Percentiles rank a stretch among this genome's conserved stretches.
phyloP scores from a whole-genome alignment of 129 eudicot species.

The Pittosporum tobira region DNA sequence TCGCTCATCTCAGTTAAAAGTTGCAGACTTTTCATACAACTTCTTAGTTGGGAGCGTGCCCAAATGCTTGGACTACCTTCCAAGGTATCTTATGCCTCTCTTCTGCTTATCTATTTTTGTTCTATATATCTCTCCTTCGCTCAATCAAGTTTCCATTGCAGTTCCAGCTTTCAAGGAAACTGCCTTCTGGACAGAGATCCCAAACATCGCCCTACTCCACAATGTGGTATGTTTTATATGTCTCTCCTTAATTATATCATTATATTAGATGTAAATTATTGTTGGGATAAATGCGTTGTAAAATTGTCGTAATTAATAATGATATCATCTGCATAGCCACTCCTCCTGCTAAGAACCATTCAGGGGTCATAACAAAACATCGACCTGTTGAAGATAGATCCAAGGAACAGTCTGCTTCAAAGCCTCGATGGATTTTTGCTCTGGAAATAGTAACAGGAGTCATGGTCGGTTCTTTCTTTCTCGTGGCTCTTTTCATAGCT shows the following conservation, averaged over 20 bases:
- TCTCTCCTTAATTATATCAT: neutral
- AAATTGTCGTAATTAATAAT: neutral
- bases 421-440: slow-evolving; percentile 62
- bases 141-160: slow-evolving; percentile 17
- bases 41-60: slow-evolving; percentile 76
- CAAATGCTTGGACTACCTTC: slow-evolving; percentile 69
- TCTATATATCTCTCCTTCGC: neutral
- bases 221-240: slow-evolving; percentile 69
- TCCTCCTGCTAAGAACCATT: slow-evolving; percentile 29
- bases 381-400: slow-evolving; percentile 34
- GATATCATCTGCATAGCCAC: slow-evolving; percentile 19
- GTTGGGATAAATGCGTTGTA: neutral
- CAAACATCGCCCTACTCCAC: slow-evolving; percentile 49
- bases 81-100: slow-evolving; percentile 40
- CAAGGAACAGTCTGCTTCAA: slow-evolving; percentile 30
- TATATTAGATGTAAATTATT: no score
- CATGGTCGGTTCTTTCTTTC: slow-evolving; percentile 51
- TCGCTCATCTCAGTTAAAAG: slow-evolving; percentile 61
- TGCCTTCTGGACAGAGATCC: slow-evolving; percentile 68
- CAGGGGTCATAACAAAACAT: slow-evolving; percentile 28
- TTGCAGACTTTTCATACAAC: slow-evolving; percentile 75
- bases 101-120: slow-evolving; percentile 4
- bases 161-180: slow-evolving; percentile 82
- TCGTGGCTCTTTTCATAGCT: slow-evolving; percentile 35
- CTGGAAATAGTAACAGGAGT: slow-evolving; percentile 74